Conservation (phyloP, 352 stramenopile species). For the Globisporangium barbulae region DNA sequence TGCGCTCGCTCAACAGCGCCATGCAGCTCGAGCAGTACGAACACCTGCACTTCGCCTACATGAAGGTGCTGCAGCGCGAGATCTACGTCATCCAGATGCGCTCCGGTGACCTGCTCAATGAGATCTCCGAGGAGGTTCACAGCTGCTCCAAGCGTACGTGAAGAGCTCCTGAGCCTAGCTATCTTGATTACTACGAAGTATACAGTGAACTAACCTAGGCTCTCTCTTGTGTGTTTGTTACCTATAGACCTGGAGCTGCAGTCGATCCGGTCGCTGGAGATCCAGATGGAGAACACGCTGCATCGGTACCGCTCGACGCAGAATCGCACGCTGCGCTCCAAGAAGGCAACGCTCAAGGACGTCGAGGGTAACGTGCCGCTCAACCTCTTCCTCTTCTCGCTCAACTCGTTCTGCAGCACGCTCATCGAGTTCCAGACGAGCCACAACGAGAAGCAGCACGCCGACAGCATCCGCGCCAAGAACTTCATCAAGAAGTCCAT, state of each 20-base stretch:
- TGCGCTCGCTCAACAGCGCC: conserved; percentile 70
- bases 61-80: conserved; percentile 77
- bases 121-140: conserved; percentile 66
- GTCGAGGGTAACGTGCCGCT: conserved; percentile 78
- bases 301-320: conserved; percentile 58
- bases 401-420: conserved; percentile 82
- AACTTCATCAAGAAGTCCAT: conserved; percentile 54
- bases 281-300: conserved; percentile 69
- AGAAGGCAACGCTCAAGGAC: conserved; percentile 61
- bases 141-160: conserved; percentile 40
- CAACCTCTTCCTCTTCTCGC: conserved; percentile 80
- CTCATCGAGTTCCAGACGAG: conserved; percentile 64
- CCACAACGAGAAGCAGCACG: conserved; percentile 63
- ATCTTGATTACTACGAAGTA: neutral
- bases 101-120: conserved; percentile 57
- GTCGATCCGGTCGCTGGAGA: conserved; percentile 39
- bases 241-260: conserved; percentile 46
- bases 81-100: conserved; percentile 78
- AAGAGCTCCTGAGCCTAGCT: neutral
- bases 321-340: conserved; percentile 44
- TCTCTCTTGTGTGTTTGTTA: neutral
- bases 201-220: neutral
- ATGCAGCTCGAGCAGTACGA: conserved; percentile 82
- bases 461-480: conserved; percentile 33
- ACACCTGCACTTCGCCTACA: conserved; percentile 62